phyloP scores from a whole-genome alignment of 1,284 basidiomycete species.

The Cryptococcus sp. region DNA sequence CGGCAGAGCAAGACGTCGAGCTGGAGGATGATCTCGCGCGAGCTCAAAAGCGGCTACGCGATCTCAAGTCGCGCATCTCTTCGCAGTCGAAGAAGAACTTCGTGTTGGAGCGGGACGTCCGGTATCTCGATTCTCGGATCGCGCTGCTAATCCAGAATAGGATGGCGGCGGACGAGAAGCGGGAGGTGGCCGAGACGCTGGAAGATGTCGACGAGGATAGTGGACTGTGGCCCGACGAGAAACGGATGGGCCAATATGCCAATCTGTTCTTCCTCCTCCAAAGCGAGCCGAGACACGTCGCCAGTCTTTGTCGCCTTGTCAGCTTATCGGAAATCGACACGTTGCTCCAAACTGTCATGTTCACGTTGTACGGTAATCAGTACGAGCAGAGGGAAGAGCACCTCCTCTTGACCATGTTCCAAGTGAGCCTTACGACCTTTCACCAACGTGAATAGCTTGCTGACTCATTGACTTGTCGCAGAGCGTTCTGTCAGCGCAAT shows the following conservation, averaged over 20 bases:
- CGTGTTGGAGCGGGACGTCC: slow-evolving; percentile 94
- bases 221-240: slow-evolving; percentile 89
- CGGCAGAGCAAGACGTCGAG: slow-evolving; percentile 97
- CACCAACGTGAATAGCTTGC: neutral
- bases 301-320: slow-evolving; percentile 94
- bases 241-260: slow-evolving; percentile 86
- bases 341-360: slow-evolving; percentile 99
- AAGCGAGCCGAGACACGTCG: slow-evolving; percentile 94
- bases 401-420: slow-evolving; percentile 96
- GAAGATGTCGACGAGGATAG: slow-evolving; percentile 88
- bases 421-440: slow-evolving; percentile 51
- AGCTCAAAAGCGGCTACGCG: slow-evolving; percentile 94
- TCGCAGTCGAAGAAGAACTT: slow-evolving; percentile 99
- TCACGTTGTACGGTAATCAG: slow-evolving; percentile 98
- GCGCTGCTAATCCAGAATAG: slow-evolving; percentile 97
- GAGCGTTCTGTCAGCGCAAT: slow-evolving; percentile 95
- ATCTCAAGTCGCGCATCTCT: slow-evolving; percentile 96
- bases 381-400: slow-evolving; percentile 99
- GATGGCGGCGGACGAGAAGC: slow-evolving; percentile 96
- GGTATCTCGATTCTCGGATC: slow-evolving; percentile 96
- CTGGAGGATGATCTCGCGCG: slow-evolving; percentile 96
- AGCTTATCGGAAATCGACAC: slow-evolving; percentile 96
- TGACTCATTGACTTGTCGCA: slow-evolving; percentile 48
- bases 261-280: slow-evolving; percentile 99
- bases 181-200: slow-evolving; percentile 88